Percentiles rank a stretch among this genome's conserved stretches.
Evolutionary conservation across 495 filamentous ascomycete genomes (phyloP).

Genomic region (Penicillium daleae): DNA sequence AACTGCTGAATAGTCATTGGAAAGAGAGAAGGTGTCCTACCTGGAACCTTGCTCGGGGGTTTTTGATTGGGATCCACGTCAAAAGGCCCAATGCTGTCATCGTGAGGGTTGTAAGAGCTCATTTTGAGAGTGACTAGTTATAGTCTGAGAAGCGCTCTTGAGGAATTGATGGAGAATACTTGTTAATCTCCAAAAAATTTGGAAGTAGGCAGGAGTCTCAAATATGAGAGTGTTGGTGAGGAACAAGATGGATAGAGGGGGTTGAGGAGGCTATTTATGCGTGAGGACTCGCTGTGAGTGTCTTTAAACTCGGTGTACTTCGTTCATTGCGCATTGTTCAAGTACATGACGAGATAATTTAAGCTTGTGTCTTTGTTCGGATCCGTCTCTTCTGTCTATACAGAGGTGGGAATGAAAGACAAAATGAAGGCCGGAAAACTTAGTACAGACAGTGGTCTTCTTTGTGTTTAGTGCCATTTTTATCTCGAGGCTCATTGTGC

Average conservation of each 20-base stretch:
- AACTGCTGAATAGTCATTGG: conserved; percentile 3
- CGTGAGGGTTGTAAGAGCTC: neutral
- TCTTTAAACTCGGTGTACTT: neutral
- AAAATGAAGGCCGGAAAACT: neutral
- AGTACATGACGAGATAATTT: neutral
- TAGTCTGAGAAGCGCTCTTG: neutral
- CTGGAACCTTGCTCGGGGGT: neutral
- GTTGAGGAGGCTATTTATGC: neutral
- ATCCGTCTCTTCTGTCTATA: neutral
- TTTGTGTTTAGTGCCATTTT: neutral
- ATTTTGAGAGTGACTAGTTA: neutral
- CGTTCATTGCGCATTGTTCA: neutral
- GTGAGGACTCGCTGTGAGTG: neutral
- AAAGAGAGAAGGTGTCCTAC: neutral
- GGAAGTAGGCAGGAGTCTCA: neutral
- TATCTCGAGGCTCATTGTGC: neutral
- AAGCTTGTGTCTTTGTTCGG: neutral
- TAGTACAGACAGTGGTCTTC: neutral
- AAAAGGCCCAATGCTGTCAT: neutral
- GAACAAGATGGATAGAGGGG: neutral
- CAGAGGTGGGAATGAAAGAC: neutral
- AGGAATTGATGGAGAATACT: neutral
- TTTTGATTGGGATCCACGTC: conserved; percentile 1
- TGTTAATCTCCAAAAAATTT: neutral
- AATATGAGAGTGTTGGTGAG: neutral